A percentile compares a stretch with the other conserved stretches of the same genome.
Evolutionary conservation across 2,329 filamentous ascomycete genomes (phyloP).

Genomic region (Phialophora chinensis): DNA sequence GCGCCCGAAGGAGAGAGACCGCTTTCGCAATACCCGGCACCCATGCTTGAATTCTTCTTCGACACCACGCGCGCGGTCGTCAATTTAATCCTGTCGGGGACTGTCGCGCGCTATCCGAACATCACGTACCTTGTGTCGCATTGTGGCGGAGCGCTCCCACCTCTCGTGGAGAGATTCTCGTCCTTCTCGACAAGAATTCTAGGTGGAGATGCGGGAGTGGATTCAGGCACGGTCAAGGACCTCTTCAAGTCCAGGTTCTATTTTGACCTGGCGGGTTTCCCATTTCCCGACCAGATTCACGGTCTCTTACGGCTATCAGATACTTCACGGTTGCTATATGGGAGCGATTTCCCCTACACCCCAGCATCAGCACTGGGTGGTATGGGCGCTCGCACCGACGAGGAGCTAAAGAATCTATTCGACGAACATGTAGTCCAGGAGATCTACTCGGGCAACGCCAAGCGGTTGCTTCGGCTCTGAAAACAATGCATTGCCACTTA

Average conservation of each 20-base stretch:
- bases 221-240: constrained; percentile 9
- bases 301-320: constrained; percentile 54
- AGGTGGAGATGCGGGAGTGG: background rate
- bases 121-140: constrained; percentile 58
- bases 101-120: constrained; percentile 52
- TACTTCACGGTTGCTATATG: constrained; percentile 57
- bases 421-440: constrained; percentile 16
- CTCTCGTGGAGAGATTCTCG: constrained; percentile 29
- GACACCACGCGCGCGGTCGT: constrained; percentile 56
- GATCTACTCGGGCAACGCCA: constrained; percentile 26
- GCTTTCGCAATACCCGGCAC: constrained; percentile 24
- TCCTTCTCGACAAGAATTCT: constrained; percentile 21
- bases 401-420: constrained; percentile 17
- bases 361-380: constrained; percentile 39
- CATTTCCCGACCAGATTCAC: constrained; percentile 40
- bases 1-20: constrained; percentile 14
- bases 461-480: constrained; percentile 17
- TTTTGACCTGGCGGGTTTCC: constrained; percentile 33
- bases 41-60: constrained; percentile 53
- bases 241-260: constrained; percentile 28
- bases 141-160: constrained; percentile 52
- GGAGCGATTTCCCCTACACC: constrained; percentile 61
- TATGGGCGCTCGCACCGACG: constrained; percentile 19
- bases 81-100: constrained; percentile 56
- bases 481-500: background rate